These are phyloP conservation scores for Plectranthus barbatus DNA, from an alignment of 257 asterid species.

Conservation along the genomic window DNA sequence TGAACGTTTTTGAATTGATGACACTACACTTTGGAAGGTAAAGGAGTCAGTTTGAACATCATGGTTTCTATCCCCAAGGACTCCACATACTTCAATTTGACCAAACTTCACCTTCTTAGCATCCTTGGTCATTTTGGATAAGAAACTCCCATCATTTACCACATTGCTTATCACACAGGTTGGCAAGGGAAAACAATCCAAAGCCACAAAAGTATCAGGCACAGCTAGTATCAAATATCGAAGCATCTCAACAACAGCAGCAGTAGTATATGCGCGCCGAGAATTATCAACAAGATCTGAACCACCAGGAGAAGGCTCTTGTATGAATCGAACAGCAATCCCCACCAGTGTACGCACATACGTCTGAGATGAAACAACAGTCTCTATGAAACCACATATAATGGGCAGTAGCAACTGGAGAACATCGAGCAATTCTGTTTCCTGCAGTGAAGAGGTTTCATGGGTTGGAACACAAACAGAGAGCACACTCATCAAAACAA, in stretches of 20 bases:
- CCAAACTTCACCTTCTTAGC: conserved; percentile 52
- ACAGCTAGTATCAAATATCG: conserved; percentile 84
- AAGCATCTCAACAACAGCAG: conserved; percentile 98
- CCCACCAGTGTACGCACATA: conserved; percentile 77
- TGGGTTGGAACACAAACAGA: conserved; percentile 18
- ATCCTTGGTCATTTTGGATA: conserved; percentile 62
- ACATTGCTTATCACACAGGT: conserved; percentile 43
- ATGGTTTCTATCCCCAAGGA: conserved; percentile 28
- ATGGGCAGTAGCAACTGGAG: conserved; percentile 90
- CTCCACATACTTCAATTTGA: conserved; percentile 41
- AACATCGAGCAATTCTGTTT: conserved; percentile 74
- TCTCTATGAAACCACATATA: conserved; percentile 78
- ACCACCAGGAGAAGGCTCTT: conserved; percentile 97
- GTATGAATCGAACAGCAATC: conserved; percentile 66
- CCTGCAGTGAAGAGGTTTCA: conserved; percentile 40
- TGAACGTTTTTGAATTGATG: conserved; percentile 73
- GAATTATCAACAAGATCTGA: conserved; percentile 95
- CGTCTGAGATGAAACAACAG: conserved; percentile 84
- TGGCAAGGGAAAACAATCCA: conserved; percentile 92
- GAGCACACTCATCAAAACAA: conserved; percentile 9
- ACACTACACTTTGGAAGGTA: conserved; percentile 54
- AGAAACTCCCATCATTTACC: conserved; percentile 69
- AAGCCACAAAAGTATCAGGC: conserved; percentile 93
- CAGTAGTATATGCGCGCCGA: conserved; percentile 77
- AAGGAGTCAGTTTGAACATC: conserved; percentile 55